Evolutionary conservation across 2,329 filamentous ascomycete species (phyloP), one percentile per base, ranked within the genome.

Genomic region (Pestalotiopsis sp.): DNA sequence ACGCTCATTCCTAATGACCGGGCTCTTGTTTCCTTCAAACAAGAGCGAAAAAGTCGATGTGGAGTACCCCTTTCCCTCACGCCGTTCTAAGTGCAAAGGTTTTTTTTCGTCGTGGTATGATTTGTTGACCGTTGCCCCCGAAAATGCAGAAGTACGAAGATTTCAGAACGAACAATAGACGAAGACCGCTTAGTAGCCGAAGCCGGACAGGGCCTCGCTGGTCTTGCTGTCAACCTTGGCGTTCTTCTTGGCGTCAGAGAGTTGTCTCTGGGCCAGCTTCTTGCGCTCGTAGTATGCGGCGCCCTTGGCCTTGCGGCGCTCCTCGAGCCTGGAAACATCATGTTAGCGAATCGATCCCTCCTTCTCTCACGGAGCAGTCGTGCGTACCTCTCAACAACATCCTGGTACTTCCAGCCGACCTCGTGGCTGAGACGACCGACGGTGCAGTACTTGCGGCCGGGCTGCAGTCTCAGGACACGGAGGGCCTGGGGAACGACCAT

Each of bases 371-470:
- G 12, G 9, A 41, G 25, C 17, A 40, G 36, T 12, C 17, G 31
- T 36, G 17, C 94, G 81, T 88, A 98, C 95, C 93, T 94, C 81
- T 92, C 92, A 87, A 99, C 96, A 82, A 99, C 95, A 83, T 98
- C 95, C 90, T 98, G 93, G 92, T 99, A 98, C 89, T 99, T 99
- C 96, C 96, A 99, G 88, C 96, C 96, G 82, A 98, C 96, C 89
- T 99, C 96, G 87, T 98, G 95, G 86, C 93, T 96, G 82, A 99
- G 89, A 87, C 96, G 92, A 79, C 96, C 96, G 78, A 99, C 95
- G 76, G 95, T 97, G 93, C 96, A 99, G 93, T 97, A 99, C 92
- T 99, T 99, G 89, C 96, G 94, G 83, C 96, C 96, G 80, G 96
- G 96, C 91, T 98, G 97, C 84, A 99, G 90, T 84, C 96, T 91